These are phyloP conservation scores for Smittium mucronatum DNA, from an alignment of 371 early-diverging fungal genomes.

Conservation along the genomic window DNA sequence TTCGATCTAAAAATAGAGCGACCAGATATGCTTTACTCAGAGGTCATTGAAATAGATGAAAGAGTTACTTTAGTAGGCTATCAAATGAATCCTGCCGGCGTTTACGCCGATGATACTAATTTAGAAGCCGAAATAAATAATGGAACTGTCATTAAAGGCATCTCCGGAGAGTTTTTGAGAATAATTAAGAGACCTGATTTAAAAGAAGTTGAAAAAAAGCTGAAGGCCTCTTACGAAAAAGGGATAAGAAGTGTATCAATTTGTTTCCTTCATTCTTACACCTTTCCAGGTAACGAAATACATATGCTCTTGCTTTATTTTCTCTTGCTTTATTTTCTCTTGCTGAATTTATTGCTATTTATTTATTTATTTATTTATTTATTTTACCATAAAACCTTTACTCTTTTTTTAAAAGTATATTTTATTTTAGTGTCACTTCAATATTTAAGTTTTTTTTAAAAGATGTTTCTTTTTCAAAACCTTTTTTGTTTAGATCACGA, in stretches of 20 bases:
- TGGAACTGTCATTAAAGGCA: conserved; percentile 39
- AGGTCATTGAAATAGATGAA: conserved; percentile 81
- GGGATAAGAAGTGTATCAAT: conserved; percentile 80
- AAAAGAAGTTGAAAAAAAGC: conserved; percentile 37
- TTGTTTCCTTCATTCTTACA: conserved; percentile 81
- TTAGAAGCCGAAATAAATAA: background rate
- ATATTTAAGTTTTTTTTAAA: too few relatives aligned
- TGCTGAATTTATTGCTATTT: too few relatives aligned
- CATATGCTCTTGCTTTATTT: too few relatives aligned
- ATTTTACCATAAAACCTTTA: too few relatives aligned
- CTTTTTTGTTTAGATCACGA: conserved; percentile 85
- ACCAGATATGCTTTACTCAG: conserved; percentile 70
- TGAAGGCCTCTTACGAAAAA: conserved; percentile 44
- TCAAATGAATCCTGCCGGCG: conserved; percentile 43
- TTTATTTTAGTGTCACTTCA: too few relatives aligned
- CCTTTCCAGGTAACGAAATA: conserved; percentile 6
- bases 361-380: too few relatives aligned
- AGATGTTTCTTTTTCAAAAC: too few relatives aligned
- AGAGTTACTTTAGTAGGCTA: conserved; percentile 70
- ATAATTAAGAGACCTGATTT: conserved; percentile 50
- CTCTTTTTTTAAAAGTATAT: too few relatives aligned
- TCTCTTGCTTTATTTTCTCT: too few relatives aligned
- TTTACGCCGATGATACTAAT: conserved; percentile 22
- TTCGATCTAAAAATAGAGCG: conserved; percentile 76
- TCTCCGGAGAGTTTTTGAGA: conserved; percentile 75